Percentiles rank a stretch among this genome's conserved stretches.
Evolutionary conservation across 2,329 filamentous ascomycete species (phyloP).

Genomic region (Exophiala lecanii-corni): DNA sequence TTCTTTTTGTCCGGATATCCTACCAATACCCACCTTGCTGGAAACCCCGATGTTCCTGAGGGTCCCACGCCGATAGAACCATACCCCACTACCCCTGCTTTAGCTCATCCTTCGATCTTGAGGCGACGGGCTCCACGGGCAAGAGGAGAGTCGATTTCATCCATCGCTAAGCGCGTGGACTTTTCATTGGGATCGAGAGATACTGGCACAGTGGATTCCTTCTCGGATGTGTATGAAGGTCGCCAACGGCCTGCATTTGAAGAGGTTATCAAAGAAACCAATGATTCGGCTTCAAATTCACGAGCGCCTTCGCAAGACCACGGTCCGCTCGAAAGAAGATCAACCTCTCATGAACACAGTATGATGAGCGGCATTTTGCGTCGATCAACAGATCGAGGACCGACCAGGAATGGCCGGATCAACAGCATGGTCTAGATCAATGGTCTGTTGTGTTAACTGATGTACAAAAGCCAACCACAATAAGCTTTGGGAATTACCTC

Average conservation of each 20-base stretch:
- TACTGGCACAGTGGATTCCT: slow-evolving; percentile 41
- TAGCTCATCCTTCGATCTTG: slow-evolving; percentile 48
- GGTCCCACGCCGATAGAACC: slow-evolving; percentile 31
- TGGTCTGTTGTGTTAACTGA: too few species aligned
- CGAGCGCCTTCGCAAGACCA: slow-evolving; percentile 23
- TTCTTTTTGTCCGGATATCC: slow-evolving; percentile 53
- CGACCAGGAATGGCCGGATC: background rate
- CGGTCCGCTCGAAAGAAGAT: background rate
- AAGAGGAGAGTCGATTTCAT: slow-evolving; percentile 54
- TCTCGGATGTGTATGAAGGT: slow-evolving; percentile 63
- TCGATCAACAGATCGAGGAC: slow-evolving; percentile 24
- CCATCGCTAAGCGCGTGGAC: slow-evolving; percentile 61
- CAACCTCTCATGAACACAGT: slow-evolving; percentile 26
- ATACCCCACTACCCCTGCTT: slow-evolving; percentile 12
- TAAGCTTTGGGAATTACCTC: too few species aligned
- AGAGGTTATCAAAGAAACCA: slow-evolving; percentile 35
- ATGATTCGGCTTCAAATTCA: slow-evolving; percentile 25
- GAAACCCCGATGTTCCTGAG: slow-evolving; percentile 38
- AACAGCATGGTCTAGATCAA: background rate
- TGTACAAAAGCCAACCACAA: too few species aligned
- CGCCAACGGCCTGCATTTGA: slow-evolving; percentile 35
- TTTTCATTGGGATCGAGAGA: slow-evolving; percentile 65
- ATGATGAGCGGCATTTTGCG: slow-evolving; percentile 25
- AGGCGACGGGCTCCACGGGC: slow-evolving; percentile 48
- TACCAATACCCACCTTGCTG: slow-evolving; percentile 40